These are phyloP conservation scores for Yamadazyma oceani DNA, from an alignment of 1,139 yeast species.

Conservation along the genomic window DNA sequence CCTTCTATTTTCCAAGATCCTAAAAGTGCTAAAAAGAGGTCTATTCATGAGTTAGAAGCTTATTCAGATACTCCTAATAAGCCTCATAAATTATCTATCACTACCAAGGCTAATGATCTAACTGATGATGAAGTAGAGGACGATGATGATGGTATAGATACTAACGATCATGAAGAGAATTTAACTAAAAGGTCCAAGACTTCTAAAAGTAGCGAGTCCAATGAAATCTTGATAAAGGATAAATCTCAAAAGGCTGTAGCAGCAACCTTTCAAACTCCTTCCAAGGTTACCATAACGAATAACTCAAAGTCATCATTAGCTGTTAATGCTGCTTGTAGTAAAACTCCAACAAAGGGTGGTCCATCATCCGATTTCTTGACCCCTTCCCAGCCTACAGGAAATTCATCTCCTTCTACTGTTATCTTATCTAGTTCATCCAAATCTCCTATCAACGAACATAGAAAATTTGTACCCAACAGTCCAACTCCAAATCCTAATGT, in stretches of 20 bases:
- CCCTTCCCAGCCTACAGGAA: conserved; percentile 24
- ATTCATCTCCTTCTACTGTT: conserved; percentile 36
- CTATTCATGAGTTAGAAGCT: conserved; percentile 28
- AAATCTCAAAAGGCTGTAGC: conserved; percentile 6
- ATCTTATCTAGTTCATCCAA: conserved; percentile 26
- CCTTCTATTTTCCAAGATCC: conserved; percentile 23
- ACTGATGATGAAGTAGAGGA: conserved; percentile 19
- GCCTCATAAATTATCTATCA: conserved; percentile 34
- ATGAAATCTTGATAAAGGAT: conserved; percentile 7
- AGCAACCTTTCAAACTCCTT: conserved; percentile 31
- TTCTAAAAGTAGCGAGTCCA: neutral
- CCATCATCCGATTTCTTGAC: conserved; percentile 21
- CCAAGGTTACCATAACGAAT: conserved; percentile 29
- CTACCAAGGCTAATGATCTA: conserved; percentile 21
- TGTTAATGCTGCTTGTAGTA: conserved; percentile 3
- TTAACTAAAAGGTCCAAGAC: neutral
- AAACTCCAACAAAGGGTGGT: conserved; percentile 9
- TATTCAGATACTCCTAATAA: conserved; percentile 40
- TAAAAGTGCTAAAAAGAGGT: conserved; percentile 33
- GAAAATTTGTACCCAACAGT: conserved; percentile 27
- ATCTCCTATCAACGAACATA: conserved; percentile 10
- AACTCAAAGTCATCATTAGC: conserved; percentile 13
- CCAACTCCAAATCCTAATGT: conserved; percentile 43
- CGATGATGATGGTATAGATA: conserved; percentile 15
- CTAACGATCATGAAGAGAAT: conserved; percentile 9